A percentile compares a stretch with the other conserved stretches of the same genome.
Evolutionary conservation across 192 early-diverging fungal genomes (phyloP).

Genomic region (Jimgerdemannia flammicorona): DNA sequence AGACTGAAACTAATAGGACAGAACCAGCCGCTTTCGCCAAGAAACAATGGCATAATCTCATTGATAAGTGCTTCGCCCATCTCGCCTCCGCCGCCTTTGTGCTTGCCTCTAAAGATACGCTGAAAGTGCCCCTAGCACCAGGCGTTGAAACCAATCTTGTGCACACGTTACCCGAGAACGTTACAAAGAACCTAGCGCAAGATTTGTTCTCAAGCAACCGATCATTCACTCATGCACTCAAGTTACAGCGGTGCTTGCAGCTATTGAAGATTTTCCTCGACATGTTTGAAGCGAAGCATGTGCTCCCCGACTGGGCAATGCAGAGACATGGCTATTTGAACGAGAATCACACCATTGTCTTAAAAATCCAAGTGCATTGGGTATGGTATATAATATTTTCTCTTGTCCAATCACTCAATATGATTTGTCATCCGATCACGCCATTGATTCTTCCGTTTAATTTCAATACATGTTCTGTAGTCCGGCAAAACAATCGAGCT

Average conservation of each 20-base stretch:
- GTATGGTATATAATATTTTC: conserved; percentile 19
- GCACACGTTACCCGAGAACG: neutral
- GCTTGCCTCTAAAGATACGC: conserved; percentile 9
- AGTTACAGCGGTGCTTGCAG: conserved; percentile 39
- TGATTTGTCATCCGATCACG: too few relatives aligned
- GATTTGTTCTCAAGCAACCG: neutral
- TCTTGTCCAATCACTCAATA: neutral
- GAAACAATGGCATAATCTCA: conserved; percentile 32
- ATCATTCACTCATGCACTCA: conserved; percentile 18
- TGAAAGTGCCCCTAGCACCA: neutral
- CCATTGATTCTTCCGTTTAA: too few relatives aligned
- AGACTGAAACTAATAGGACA: conserved; percentile 23
- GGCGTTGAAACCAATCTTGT: conserved; percentile 9
- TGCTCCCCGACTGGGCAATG: conserved; percentile 14
- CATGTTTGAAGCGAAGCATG: conserved; percentile 16
- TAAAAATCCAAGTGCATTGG: conserved; percentile 14
- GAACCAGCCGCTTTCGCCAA: conserved; percentile 15
- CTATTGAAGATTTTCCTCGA: conserved; percentile 38
- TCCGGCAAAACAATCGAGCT: conserved; percentile 24
- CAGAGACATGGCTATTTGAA: neutral
- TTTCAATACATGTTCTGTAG: neutral
- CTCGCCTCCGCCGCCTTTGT: conserved; percentile 24
- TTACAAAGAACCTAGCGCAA: neutral
- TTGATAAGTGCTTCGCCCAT: conserved; percentile 38
- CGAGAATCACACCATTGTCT: neutral